phyloP scores from a whole-genome alignment of 1,139 yeast species.

The Yamadazyma diospyri region DNA sequence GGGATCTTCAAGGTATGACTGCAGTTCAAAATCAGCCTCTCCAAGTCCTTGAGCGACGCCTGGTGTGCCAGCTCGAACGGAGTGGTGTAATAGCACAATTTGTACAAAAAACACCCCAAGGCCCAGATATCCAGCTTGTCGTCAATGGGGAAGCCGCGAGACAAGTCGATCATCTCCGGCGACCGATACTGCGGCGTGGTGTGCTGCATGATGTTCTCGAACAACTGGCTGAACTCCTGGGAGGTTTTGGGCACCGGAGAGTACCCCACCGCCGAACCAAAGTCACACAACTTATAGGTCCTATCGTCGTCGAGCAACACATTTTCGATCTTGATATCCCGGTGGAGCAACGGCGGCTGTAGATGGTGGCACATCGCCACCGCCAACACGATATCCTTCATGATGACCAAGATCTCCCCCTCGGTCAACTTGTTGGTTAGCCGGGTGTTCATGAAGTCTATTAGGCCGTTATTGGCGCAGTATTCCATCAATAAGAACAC shows the following conservation, averaged over 20 bases:
- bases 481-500: conserved; percentile 91
- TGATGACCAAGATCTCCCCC: conserved; percentile 74
- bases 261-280: conserved; percentile 70
- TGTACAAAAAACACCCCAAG: conserved; percentile 71
- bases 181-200: conserved; percentile 82
- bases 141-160: conserved; percentile 64
- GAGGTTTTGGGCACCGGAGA: conserved; percentile 59
- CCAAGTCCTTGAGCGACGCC: conserved; percentile 35
- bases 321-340: conserved; percentile 81
- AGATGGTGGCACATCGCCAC: conserved; percentile 86
- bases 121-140: conserved; percentile 86
- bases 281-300: conserved; percentile 68
- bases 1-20: conserved; percentile 33
- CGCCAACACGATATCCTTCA: conserved; percentile 79
- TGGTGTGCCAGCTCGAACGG: conserved; percentile 72
- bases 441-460: conserved; percentile 93
- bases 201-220: conserved; percentile 66
- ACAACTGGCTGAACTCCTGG: conserved; percentile 56
- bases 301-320: conserved; percentile 58
- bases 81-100: conserved; percentile 74
- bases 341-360: conserved; percentile 77
- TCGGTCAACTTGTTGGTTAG: conserved; percentile 78
- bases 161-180: conserved; percentile 79
- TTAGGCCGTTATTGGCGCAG: conserved; percentile 80
- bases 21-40: conserved; percentile 34